Evolutionary conservation across 2,329 filamentous ascomycete species (phyloP), one percentile per base, ranked within the genome.

Genomic region (Aspergillus fructus): DNA sequence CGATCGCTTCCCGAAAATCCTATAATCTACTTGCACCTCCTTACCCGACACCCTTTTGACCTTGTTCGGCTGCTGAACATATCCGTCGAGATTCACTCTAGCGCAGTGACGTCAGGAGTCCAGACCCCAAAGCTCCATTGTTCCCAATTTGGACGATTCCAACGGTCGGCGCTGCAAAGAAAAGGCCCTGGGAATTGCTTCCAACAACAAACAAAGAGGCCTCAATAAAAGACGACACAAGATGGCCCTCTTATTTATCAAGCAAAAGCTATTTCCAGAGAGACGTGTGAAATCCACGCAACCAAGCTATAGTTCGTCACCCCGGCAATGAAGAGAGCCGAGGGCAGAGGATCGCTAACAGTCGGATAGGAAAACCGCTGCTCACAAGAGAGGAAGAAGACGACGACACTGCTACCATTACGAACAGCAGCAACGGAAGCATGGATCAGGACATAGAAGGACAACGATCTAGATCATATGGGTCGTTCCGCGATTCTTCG

Each of bases 241-340:
- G 24, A 76, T 75, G 72, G 72, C 72, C n/a, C 62, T 75, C n/a
- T 59, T 74, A 19, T 75, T 74, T 49, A 42, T 75, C 59, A 75
- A 73, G 56, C 66, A 73, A 47, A 74, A 71, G 49, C 59, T 76
- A 27, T 74, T 74, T 43, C 71, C 73, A 56, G 64, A 49, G 60
- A 65, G 41, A 59, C 63, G 41, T 27, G 55, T 42, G 45, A 51
- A 47, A 49, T 49, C 46, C 21, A 21, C 27, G 33, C 42, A 53
- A 47, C 8, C 48, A 50, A 59, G 40, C 41, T 63, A 61, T 54
- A 57, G 56, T 63, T 58, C 49, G 59, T 59, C 50, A 47, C 49
- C 56, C 46, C 58, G 54, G 42, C 43, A 30, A 9, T 9, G 27
- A 30, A 9, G 40, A 59, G 9, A 12, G 5, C 63, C 19, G 43